Evolutionary conservation across 805 yeast species (phyloP), one percentile per base, ranked within the genome.

Genomic region (Lachancea nothofagi): DNA sequence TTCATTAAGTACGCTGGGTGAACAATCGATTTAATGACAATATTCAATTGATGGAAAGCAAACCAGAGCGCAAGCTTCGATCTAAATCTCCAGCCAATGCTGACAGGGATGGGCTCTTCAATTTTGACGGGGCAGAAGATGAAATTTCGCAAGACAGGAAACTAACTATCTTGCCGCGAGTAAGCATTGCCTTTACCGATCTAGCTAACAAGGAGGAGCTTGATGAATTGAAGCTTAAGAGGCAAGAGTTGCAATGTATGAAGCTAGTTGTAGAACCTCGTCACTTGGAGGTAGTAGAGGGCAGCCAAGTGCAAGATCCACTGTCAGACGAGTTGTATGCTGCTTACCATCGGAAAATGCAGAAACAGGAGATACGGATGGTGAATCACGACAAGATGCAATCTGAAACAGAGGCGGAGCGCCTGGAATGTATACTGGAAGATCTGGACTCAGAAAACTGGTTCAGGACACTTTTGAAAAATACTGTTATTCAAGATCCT

Each of bases 311-410:
- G 7, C 12, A 8, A 4, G 80, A 75, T 49, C 75, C 78, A 4
- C 60, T 83, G 34, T 49, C 58, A 1, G 82, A 77, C 53, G 48
- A 54, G 0, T 14, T 64, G 10, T 78, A 65, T 53, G 50, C 57
- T 22, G 45, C 63, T 10, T 74, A 70, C 49, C 89, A 83, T 59
- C 69, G 69, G 29, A 67, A 73, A 28, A 75, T 81, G 77, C 75
- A 72, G 46, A 74, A 74, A 40, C 80, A 78, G 38, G 95, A 84
- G 57, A 71, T 71, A 43, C 68, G 75, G 33, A 77, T 80, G 74
- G 63, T 71, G 2, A 89, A 83, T 47, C 64, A 74, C 19, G 72
- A 69, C 35, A 24, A 49, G 6, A 31, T 41, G 1, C 69, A 72
- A 40, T 65, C 78, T 31, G 62, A 71, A 34, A 56, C 65, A 7